phyloP scores from a whole-genome alignment of 2,329 filamentous ascomycete genomes.

The Diaporthe helianthi region DNA sequence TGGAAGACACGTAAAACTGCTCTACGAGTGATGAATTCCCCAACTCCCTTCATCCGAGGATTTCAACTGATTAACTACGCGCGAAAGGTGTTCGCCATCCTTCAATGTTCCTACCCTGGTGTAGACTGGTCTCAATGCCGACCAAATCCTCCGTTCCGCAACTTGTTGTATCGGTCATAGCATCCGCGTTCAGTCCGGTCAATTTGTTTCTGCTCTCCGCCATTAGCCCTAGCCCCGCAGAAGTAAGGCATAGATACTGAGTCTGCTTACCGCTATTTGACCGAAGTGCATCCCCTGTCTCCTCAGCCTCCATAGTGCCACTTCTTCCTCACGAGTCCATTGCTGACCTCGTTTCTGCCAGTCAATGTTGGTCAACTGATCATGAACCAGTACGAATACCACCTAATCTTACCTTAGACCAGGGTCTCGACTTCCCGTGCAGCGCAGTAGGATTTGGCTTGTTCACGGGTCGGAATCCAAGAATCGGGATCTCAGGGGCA shows the following conservation, averaged over 20 bases:
- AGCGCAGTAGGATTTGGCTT: slow-evolving; percentile 9
- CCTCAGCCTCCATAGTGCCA: slow-evolving; percentile 30
- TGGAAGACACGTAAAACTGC: neutral
- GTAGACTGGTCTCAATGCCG: neutral
- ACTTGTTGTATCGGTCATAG: slow-evolving; percentile 34
- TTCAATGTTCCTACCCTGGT: too few species aligned
- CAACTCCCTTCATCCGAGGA: neutral
- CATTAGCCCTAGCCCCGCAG: neutral
- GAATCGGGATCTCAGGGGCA: neutral
- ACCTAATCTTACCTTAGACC: slow-evolving; percentile 28
- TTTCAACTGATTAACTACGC: too few species aligned
- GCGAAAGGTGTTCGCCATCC: too few species aligned
- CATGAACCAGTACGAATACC: neutral
- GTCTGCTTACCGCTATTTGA: slow-evolving; percentile 28
- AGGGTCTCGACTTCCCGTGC: slow-evolving; percentile 29
- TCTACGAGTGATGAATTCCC: neutral
- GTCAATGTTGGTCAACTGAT: neutral
- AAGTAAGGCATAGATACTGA: fast-evolving
- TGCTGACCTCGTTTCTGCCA: slow-evolving; percentile 33
- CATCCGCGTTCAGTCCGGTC: slow-evolving; percentile 33
- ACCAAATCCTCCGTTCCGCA: slow-evolving; percentile 31
- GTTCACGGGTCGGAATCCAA: slow-evolving; percentile 8
- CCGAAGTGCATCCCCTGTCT: slow-evolving; percentile 33
- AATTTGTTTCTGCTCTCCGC: slow-evolving; percentile 13
- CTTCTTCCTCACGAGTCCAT: slow-evolving; percentile 32